Conservation (phyloP, 495 filamentous ascomycete genomes). For the Corynascus novoguineensis region DNA sequence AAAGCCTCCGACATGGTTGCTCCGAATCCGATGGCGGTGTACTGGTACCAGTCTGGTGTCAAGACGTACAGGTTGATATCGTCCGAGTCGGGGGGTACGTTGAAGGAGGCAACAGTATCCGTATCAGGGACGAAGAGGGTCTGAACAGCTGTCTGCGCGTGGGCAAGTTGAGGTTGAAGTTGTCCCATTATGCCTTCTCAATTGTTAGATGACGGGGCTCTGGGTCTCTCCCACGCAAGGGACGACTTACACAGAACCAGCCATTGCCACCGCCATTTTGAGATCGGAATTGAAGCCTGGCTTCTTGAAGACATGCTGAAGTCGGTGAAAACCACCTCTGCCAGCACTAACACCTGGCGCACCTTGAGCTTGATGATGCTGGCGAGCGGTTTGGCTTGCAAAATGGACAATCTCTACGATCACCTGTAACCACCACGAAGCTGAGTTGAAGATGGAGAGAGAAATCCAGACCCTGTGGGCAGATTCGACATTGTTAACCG, state of each 20-base stretch:
- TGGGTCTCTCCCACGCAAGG: neutral
- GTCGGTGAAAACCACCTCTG: neutral
- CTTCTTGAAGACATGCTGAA: neutral
- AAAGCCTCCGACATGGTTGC: constrained; percentile 20
- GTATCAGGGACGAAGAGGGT: constrained; percentile 22
- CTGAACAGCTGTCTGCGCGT: constrained; percentile 11
- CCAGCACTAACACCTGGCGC: too few species aligned
- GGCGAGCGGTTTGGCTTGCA: too few species aligned
- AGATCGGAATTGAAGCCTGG: neutral
- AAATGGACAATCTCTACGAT: too few species aligned
- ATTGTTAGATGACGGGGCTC: neutral
- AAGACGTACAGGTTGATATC: constrained; percentile 30
- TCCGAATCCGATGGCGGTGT: constrained; percentile 30
- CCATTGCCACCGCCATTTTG: neutral
- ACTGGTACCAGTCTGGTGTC: constrained; percentile 26
- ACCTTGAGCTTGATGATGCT: too few species aligned
- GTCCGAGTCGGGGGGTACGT: constrained; percentile 22
- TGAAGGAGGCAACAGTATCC: constrained; percentile 22
- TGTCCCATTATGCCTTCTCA: constrained; percentile 1
- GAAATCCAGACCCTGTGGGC: too few species aligned
- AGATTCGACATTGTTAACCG: too few species aligned
- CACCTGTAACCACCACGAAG: too few species aligned
- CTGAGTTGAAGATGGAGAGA: too few species aligned
- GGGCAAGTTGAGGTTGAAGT: constrained; percentile 1
- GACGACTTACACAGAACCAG: constrained; percentile 2